These are phyloP conservation scores for Colletotrichum scovillei DNA, from an alignment of 2,329 filamentous ascomycete species.

Conservation along the genomic window DNA sequence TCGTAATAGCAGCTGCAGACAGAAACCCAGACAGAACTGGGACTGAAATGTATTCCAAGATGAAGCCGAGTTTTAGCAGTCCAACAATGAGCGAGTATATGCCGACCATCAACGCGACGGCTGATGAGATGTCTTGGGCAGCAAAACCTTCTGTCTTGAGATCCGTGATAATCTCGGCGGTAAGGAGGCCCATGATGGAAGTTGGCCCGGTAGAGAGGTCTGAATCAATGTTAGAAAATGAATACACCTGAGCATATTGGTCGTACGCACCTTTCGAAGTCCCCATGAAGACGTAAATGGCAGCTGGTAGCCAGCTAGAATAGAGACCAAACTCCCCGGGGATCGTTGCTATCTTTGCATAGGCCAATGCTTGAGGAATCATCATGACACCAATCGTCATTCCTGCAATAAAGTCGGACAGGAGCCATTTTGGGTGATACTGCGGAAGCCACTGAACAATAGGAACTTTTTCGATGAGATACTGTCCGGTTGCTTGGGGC, in stretches of 20 bases:
- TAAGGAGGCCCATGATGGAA: constrained; percentile 72
- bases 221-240: constrained; percentile 39
- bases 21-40: constrained; percentile 75
- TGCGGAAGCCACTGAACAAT: constrained; percentile 72
- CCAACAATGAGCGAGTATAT: constrained; percentile 69
- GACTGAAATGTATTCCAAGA: constrained; percentile 74
- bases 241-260: rapidly evolving
- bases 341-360: constrained; percentile 71
- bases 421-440: constrained; percentile 70
- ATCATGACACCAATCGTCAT: constrained; percentile 70
- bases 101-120: constrained; percentile 72
- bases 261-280: constrained; percentile 65
- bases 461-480: constrained; percentile 70
- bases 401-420: constrained; percentile 71
- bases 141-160: constrained; percentile 61
- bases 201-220: constrained; percentile 73
- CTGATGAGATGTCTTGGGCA: constrained; percentile 67
- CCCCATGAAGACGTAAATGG: constrained; percentile 69
- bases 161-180: constrained; percentile 68
- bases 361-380: constrained; percentile 71
- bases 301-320: constrained; percentile 68
- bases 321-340: constrained; percentile 70
- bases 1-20: constrained; percentile 73
- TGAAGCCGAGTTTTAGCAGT: constrained; percentile 71
- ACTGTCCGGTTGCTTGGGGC: constrained; percentile 64